Percentiles rank a stretch among this genome's conserved stretches.
These are phyloP conservation scores for Letharia columbiana DNA, from an alignment of 495 filamentous ascomycete genomes.

Conservation along the genomic window DNA sequence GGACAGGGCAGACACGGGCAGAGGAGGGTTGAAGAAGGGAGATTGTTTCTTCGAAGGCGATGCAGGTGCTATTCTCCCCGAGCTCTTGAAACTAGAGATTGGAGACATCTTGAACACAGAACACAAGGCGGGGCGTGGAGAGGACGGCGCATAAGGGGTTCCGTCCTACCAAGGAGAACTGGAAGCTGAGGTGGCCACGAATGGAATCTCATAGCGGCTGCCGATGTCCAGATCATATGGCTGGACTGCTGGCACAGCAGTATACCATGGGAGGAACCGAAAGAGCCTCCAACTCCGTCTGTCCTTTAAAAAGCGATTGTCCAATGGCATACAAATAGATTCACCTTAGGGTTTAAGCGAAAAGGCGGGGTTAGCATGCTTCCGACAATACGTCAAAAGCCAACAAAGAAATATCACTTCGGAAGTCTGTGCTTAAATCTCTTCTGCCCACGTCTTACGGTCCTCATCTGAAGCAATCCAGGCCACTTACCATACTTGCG, in stretches of 20 bases:
- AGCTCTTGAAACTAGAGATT: slow-evolving; percentile 40
- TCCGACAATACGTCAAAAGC: slow-evolving; percentile 17
- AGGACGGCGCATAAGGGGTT: neutral
- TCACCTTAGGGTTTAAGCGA: slow-evolving; percentile 18
- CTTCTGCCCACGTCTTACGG: neutral
- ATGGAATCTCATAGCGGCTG: neutral
- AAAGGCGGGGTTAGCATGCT: slow-evolving; percentile 16
- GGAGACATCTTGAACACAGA: slow-evolving; percentile 33
- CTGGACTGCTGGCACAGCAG: slow-evolving; percentile 7
- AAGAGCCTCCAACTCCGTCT: slow-evolving; percentile 7
- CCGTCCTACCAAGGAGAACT: neutral
- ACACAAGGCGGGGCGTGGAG: neutral
- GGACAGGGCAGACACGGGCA: slow-evolving; percentile 44
- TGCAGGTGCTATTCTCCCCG: slow-evolving; percentile 49
- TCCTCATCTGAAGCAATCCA: neutral
- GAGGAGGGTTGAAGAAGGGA: slow-evolving; percentile 34
- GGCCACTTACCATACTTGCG: neutral
- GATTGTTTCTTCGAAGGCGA: slow-evolving; percentile 68
- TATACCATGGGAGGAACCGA: slow-evolving; percentile 9
- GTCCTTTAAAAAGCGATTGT: slow-evolving; percentile 6
- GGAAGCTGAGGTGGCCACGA: neutral
- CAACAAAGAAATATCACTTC: slow-evolving; percentile 1
- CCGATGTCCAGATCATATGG: neutral
- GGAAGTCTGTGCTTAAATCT: neutral
- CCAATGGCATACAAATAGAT: slow-evolving; percentile 12